phyloP scores from a whole-genome alignment of 2,329 filamentous ascomycete genomes.

The Cyphellophora europaea region DNA sequence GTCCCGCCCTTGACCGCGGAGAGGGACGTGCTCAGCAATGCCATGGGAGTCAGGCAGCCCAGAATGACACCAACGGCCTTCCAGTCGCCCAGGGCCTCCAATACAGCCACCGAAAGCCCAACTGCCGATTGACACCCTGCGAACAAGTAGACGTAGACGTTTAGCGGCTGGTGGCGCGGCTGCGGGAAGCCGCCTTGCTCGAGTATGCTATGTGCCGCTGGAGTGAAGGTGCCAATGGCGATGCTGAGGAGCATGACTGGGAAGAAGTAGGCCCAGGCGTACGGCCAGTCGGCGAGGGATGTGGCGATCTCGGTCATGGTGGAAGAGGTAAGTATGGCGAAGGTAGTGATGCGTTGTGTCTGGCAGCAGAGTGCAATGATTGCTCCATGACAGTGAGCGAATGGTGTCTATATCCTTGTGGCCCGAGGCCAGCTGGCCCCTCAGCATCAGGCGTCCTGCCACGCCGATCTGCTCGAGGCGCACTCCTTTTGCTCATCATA shows the following conservation, averaged over 20 bases:
- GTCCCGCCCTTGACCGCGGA: neutral
- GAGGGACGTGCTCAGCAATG: slow-evolving; percentile 1
- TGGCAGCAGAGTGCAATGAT: too few species aligned
- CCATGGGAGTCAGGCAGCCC: slow-evolving; percentile 1
- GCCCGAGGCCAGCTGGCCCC: too few species aligned
- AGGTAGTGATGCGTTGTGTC: too few species aligned
- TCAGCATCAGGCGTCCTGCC: too few species aligned
- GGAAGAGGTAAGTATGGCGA: neutral
- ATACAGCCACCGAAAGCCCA: neutral
- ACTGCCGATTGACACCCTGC: slow-evolving; percentile 2
- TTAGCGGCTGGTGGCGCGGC: slow-evolving; percentile 1
- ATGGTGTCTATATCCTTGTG: too few species aligned
- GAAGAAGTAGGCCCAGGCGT: slow-evolving; percentile 3
- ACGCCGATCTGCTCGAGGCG: too few species aligned
- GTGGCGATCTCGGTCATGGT: slow-evolving; percentile 2
- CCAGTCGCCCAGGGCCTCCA: slow-evolving; percentile 2
- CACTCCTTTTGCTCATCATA: too few species aligned
- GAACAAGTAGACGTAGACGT: slow-evolving; percentile 3
- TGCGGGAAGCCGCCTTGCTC: slow-evolving; percentile 3
- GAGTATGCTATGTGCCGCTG: neutral
- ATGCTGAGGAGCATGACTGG: slow-evolving; percentile 1
- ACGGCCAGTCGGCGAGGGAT: neutral
- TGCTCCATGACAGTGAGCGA: too few species aligned
- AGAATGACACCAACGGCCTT: slow-evolving; percentile 2
- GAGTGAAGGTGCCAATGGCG: neutral